Percentiles rank a stretch among this genome's conserved stretches.
phyloP scores from a whole-genome alignment of 768 basidiomycete genomes.

The Mycena venus region DNA sequence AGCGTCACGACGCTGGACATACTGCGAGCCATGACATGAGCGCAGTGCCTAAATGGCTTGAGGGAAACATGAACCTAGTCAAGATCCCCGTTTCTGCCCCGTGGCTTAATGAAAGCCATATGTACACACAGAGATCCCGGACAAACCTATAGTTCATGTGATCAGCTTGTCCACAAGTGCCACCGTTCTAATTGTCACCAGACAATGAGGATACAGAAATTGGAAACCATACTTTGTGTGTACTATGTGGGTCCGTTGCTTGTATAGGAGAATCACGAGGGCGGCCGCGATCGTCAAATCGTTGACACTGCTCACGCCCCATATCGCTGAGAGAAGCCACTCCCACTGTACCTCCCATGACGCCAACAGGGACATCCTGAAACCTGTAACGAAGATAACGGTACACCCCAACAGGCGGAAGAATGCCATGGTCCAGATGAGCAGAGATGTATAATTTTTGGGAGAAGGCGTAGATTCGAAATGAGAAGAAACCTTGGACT shows the following conservation, averaged over 20 bases:
- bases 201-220: neutral
- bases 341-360: neutral
- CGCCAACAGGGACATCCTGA: neutral
- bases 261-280: neutral
- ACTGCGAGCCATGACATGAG: neutral
- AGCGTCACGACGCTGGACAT: neutral
- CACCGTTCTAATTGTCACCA: neutral
- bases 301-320: neutral
- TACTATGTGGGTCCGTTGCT: neutral
- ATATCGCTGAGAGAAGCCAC: neutral
- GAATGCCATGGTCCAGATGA: neutral
- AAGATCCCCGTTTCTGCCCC: neutral
- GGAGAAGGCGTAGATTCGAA: neutral
- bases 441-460: neutral
- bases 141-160: neutral
- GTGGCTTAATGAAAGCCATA: too few species aligned
- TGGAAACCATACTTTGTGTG: neutral
- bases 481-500: neutral
- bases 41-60: too few species aligned
- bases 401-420: neutral
- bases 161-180: neutral
- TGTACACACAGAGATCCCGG: too few species aligned
- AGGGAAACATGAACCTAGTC: neutral
- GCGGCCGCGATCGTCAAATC: neutral
- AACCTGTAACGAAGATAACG: neutral